Evolutionary conservation across 805 yeast species (phyloP).

Genomic region (Crinitomyces ghanaensis): DNA sequence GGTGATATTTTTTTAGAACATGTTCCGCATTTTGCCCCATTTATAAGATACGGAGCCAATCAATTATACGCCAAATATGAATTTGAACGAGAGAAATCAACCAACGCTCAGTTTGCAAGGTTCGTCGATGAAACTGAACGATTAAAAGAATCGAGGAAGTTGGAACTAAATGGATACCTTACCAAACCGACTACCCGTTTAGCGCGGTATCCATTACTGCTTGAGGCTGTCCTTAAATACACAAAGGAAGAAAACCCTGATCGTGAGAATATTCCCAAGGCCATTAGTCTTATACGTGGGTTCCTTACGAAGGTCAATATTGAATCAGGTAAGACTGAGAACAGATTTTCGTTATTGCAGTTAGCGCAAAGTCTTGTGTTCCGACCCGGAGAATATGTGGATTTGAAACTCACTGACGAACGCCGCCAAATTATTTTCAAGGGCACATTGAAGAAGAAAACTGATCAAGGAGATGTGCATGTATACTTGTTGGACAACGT

Average conservation of each 20-base stretch:
- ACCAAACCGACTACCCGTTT: slow-evolving; percentile 95
- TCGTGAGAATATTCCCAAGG: slow-evolving; percentile 52
- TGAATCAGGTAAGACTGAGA: slow-evolving; percentile 90
- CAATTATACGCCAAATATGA: slow-evolving; percentile 93
- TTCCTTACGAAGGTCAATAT: slow-evolving; percentile 68
- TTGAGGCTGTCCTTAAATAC: slow-evolving; percentile 71
- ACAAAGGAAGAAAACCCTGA: slow-evolving; percentile 73
- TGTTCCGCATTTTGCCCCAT: slow-evolving; percentile 83
- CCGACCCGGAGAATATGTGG: slow-evolving; percentile 73
- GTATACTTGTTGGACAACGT: slow-evolving; percentile 84
- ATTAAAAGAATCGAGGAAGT: slow-evolving; percentile 72
- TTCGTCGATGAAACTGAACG: slow-evolving; percentile 87
- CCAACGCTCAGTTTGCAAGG: slow-evolving; percentile 82
- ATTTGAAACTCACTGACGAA: slow-evolving; percentile 73
- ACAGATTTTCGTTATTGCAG: slow-evolving; percentile 78
- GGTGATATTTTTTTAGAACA: slow-evolving; percentile 82
- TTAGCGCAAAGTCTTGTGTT: slow-evolving; percentile 75
- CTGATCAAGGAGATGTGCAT: slow-evolving; percentile 68
- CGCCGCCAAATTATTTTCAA: slow-evolving; percentile 70
- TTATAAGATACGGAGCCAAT: slow-evolving; percentile 85
- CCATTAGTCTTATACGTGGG: slow-evolving; percentile 62
- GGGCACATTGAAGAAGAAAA: slow-evolving; percentile 62
- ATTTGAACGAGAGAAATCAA: slow-evolving; percentile 85
- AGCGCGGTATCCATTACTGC: slow-evolving; percentile 80
- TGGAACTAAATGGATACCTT: slow-evolving; percentile 84